Base-by-base conservation (phyloP, 305 asterid species). In the Petunia hybrid region DNA sequence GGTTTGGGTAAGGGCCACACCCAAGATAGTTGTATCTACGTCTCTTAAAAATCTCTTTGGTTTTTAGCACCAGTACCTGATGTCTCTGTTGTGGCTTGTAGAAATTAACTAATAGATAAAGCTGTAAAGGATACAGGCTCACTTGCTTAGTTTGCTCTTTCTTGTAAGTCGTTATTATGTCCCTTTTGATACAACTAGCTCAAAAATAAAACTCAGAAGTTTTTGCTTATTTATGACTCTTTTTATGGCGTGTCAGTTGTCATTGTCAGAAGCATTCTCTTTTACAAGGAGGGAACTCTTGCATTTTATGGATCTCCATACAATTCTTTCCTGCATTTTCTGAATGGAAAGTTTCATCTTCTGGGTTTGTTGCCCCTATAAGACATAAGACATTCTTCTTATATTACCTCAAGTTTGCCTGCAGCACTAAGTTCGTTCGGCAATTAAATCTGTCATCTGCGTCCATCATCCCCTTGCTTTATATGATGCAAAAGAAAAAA, bases 81-180 rank as follows among this genome's bases (percentile, higher is more conserved):
- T 22, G 31, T 22, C 31, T 22, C 31, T 22, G 31, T 22, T 22
- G 31, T 22, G 31, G 31, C 31, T 22, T 22, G 31, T 22, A 22
- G 56, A 8, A 48, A 48, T 10, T 8, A 8, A 51, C 13, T 51
- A 51, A 9, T 51, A 51, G 1, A 71, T 70, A 31, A 70, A 46
- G 43, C 4, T 46, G 77, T 31, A 70, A 70, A 10, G 61, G 61
- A 31, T 10, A 46, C 12, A 31, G 13, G 38, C 10, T 48, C 16
- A 73, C 63, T 51, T 73, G 36, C 46, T 74, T 74, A 36, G 48
- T 36, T 51, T 35, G 36, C 48, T 51, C 13, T 74, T 74, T 74
- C 14, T 74, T 53, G 46, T 16, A 13, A 53, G 48, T 74, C n/a
- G 48, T 36, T 36, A 36, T 74, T 46, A 36, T 53, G 14, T 14